phyloP scores from a whole-genome alignment of 228 moss, liverwort and hornwort species.

The Sphagnum fallax region DNA sequence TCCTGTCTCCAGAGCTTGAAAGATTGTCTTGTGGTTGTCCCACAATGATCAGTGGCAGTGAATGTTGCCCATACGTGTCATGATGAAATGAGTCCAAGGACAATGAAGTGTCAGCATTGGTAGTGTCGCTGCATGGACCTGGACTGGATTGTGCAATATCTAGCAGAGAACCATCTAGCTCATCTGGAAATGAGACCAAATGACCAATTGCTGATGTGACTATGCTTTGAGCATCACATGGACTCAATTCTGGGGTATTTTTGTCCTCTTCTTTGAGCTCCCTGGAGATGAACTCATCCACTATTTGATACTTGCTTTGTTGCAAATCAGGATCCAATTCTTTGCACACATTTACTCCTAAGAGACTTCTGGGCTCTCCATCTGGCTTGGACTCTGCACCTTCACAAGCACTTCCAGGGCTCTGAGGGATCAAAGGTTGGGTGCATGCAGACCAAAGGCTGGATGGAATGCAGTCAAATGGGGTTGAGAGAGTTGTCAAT shows the following conservation, averaged over 20 bases:
- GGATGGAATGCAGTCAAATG: constrained; percentile 51
- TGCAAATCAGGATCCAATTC: background rate
- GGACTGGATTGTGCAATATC: background rate
- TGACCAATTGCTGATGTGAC: background rate
- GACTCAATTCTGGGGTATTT: constrained; percentile 1
- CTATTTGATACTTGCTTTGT: background rate
- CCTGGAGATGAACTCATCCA: constrained; percentile 4
- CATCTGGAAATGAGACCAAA: background rate
- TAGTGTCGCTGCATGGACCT: background rate
- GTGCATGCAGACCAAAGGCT: constrained; percentile 39
- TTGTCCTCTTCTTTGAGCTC: constrained; percentile 3
- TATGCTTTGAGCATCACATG: background rate
- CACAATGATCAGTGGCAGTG: too few relatives aligned
- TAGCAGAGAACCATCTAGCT: background rate
- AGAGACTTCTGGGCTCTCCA: background rate
- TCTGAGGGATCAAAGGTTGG: constrained; percentile 11
- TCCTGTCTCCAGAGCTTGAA: background rate
- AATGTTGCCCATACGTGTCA: too few relatives aligned
- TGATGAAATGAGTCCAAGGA: background rate
- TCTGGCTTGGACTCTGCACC: background rate
- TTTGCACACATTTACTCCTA: background rate
- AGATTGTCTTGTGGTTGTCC: background rate
- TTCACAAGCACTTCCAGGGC: constrained; percentile 6
- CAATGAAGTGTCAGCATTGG: background rate
- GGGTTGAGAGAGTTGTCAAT: constrained; percentile 20